phyloP scores from a whole-genome alignment of 495 filamentous ascomycete genomes.

The Neurospora africana region DNA sequence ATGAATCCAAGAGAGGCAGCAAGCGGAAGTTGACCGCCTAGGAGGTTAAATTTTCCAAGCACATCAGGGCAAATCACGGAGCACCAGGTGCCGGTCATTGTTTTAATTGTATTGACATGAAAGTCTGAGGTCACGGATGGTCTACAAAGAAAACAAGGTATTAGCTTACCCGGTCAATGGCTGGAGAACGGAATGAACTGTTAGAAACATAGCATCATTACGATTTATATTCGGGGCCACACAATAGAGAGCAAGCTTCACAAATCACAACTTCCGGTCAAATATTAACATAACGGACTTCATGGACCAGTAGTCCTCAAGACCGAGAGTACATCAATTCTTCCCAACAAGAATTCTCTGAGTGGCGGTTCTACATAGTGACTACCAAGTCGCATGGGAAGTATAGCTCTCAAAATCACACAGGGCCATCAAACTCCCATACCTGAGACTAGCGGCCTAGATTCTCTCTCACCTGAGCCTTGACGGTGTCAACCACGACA shows the following conservation, averaged over 20 bases:
- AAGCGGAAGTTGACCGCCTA: slow-evolving; percentile 22
- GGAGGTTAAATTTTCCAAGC: background rate
- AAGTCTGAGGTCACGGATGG: background rate
- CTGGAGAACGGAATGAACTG: background rate
- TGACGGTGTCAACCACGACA: background rate
- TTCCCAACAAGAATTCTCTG: too few species aligned
- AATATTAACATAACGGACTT: background rate
- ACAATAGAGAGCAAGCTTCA: background rate
- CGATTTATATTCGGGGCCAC: background rate
- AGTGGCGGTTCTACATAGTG: background rate
- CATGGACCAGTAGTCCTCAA: background rate
- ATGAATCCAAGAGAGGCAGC: slow-evolving; percentile 24
- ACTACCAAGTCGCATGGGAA: background rate
- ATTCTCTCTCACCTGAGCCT: background rate
- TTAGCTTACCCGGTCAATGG: background rate
- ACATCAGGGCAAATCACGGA: background rate
- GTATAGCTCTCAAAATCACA: background rate
- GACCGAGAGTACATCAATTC: background rate
- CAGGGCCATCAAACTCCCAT: background rate
- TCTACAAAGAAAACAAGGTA: background rate
- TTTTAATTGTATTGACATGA: background rate
- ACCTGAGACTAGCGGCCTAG: background rate
- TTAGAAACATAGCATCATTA: background rate
- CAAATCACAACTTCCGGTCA: background rate
- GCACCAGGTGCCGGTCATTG: background rate